Evolutionary conservation across 192 early-diverging fungal species (phyloP), one percentile per base, ranked within the genome.

Genomic region (Coemansia sp.): DNA sequence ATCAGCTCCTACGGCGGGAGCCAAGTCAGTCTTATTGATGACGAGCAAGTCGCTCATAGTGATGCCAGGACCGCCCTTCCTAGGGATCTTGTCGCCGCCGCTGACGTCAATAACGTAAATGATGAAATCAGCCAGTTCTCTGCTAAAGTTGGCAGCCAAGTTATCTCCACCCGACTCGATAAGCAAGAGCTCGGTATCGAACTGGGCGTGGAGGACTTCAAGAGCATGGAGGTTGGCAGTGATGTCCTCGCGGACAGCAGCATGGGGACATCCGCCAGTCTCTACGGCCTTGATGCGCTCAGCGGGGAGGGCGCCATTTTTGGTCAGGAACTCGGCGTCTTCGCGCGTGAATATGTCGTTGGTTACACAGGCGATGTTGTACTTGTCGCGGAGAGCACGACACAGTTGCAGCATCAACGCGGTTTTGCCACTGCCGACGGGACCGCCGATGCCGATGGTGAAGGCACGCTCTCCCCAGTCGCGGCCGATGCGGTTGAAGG

Each of bases 51-150:
- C 97, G 66, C 92, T 94, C 78, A 97, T 94, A 7, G 95, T 97
- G 67, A 97, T 98, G 66, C 97, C 97, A n/a, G 95, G 95, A 8
- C 97, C 97, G 61, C 97, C 97, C 86, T 98, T 98, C 41, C 97
- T 89, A 50, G 97, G 97, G 47, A 98, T 90, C 80, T 98, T 98
- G 77, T 97, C 95, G 57, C 97, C 97, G 69, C 97, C 95, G 41
- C 94, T 93, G 38, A 97, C 95, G 75, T 98, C 97, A 76, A 98
- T 98, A 22, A 98, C 96, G 75, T 97, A 98, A 64, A 98, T 96
- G 73, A 95, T 98, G 71, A 89, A 98, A 75, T 96, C 96, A 4
- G 96, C 95, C 76, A 87, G 77, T 70, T 87, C 88, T 58, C 90
- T 84, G 63, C 89, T 90, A 60, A 93, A 94, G 75, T 94, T 94